Percentiles rank a stretch among this genome's conserved stretches.
Conservation (phyloP, 2,329 filamentous ascomycete genomes). For the Penicillium janthinellum region DNA sequence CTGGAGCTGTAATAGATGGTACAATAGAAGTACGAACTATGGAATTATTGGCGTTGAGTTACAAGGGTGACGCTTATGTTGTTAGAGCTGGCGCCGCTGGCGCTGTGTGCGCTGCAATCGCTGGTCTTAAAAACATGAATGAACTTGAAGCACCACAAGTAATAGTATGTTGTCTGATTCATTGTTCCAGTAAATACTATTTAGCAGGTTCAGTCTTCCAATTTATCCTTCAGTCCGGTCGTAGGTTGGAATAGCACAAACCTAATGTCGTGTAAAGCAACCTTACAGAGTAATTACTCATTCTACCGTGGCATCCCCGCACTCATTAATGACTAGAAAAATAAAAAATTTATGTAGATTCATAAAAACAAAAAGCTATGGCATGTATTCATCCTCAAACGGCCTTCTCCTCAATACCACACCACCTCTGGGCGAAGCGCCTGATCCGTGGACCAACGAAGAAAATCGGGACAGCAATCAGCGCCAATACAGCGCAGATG, state of each 20-base stretch:
- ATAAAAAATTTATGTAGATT: background rate
- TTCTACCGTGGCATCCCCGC: background rate
- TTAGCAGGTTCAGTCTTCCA: too few relatives aligned
- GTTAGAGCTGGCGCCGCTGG: too few relatives aligned
- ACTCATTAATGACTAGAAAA: background rate
- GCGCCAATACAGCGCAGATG: background rate
- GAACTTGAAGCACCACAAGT: background rate
- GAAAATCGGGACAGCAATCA: background rate
- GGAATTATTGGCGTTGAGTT: too few relatives aligned
- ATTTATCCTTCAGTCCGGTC: too few relatives aligned
- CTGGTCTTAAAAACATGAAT: background rate
- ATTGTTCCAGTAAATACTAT: too few relatives aligned
- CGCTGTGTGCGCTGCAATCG: too few relatives aligned
- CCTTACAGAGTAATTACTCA: too few relatives aligned
- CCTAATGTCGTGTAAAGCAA: background rate
- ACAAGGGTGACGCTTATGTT: too few relatives aligned
- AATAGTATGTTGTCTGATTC: too few relatives aligned
- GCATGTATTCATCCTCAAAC: background rate
- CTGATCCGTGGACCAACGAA: background rate
- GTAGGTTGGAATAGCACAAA: too few relatives aligned
- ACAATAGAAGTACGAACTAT: too few relatives aligned
- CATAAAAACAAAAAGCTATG: slow-evolving; percentile 3
- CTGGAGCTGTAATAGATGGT: too few relatives aligned
- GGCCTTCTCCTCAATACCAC: background rate
- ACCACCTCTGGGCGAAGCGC: background rate